Evolutionary conservation across 805 yeast species (phyloP), one percentile per base, ranked within the genome.

Genomic region (Debaryomyces tyrocola): DNA sequence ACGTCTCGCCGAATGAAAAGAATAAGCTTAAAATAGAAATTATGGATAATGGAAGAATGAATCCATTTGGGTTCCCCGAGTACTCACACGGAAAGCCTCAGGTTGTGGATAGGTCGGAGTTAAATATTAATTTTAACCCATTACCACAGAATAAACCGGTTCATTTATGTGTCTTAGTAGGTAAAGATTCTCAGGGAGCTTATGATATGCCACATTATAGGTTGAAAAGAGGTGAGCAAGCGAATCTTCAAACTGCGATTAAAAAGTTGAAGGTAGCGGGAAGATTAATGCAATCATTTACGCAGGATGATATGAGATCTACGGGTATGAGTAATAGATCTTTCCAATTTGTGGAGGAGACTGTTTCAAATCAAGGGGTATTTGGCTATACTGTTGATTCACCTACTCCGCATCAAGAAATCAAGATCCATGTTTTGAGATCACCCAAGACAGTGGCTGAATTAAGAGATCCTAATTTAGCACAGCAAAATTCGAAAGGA

Each of bases 241-340:
- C 87, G 50, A 80, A 74, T 11, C 55, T 91, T 18, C 83, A 83
- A n/a, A 62, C 83, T 4, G 96, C 96, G 1, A 69, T 87, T 15
- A 73, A 71, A 52, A 89, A 89, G 60, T 62, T 92, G 52, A 80
- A 94, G 56, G 80, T 90, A 49, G 96, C 88, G 3, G 96, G 87
- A 4, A 75, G 96, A 55, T 64, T 91, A 64, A 88, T 89, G 96
- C 92, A 89, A 57, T 95, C 96, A 0, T 90, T 79, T 63, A 91
- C 97, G 0, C 83, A 82, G 55, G 97, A 91, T 55, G 96, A 90
- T 60, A 89, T 92, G 96, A 64, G 82, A 44, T 70, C 84, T 34
- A 77, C 80, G 39, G 91, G 94, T 0, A 79, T 88, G 59, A 95
- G 96, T 9, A 79, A 83, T 52, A 71, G 97, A 49, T 75, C 87